phyloP scores from a whole-genome alignment of 225 moss, liverwort and hornwort genomes.

The Polytrichum commune region DNA sequence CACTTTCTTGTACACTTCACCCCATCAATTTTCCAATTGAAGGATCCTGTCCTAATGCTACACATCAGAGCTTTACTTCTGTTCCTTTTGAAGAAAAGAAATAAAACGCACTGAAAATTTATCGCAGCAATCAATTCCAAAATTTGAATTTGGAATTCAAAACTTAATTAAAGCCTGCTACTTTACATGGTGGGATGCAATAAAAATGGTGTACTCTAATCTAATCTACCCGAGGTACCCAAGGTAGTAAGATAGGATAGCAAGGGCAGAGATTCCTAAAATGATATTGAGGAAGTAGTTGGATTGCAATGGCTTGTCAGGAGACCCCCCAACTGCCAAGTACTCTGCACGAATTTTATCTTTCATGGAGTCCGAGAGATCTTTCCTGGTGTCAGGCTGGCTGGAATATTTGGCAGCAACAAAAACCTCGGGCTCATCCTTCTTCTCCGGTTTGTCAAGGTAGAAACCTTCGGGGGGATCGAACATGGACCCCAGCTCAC shows the following conservation, averaged over 20 bases:
- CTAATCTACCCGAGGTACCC: conserved; percentile 40
- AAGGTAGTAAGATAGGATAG: conserved; percentile 60
- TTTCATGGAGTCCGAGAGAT: conserved; percentile 85
- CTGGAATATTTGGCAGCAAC: conserved; percentile 67
- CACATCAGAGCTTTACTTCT: too few relatives aligned
- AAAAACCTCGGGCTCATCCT: conserved; percentile 67
- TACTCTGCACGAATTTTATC: conserved; percentile 87
- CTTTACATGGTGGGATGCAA: too few relatives aligned
- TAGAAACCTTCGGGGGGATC: conserved; percentile 71
- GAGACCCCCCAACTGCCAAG: conserved; percentile 74
- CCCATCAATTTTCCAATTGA: too few relatives aligned
- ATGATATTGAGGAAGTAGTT: conserved; percentile 98
- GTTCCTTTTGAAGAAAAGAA: too few relatives aligned
- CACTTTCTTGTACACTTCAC: too few relatives aligned
- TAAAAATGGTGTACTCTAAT: too few relatives aligned
- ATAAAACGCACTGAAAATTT: too few relatives aligned
- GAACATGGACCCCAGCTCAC: conserved; percentile 75
- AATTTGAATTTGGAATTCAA: too few relatives aligned
- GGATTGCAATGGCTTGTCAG: conserved; percentile 64
- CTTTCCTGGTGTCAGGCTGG: conserved; percentile 40
- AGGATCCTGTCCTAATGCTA: too few relatives aligned
- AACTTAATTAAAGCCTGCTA: too few relatives aligned
- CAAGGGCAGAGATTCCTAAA: conserved; percentile 69
- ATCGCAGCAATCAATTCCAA: too few relatives aligned
- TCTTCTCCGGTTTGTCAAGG: conserved; percentile 51